Conservation (phyloP, 495 filamentous ascomycete genomes). For the Hyaloscypha hepaticicola region DNA sequence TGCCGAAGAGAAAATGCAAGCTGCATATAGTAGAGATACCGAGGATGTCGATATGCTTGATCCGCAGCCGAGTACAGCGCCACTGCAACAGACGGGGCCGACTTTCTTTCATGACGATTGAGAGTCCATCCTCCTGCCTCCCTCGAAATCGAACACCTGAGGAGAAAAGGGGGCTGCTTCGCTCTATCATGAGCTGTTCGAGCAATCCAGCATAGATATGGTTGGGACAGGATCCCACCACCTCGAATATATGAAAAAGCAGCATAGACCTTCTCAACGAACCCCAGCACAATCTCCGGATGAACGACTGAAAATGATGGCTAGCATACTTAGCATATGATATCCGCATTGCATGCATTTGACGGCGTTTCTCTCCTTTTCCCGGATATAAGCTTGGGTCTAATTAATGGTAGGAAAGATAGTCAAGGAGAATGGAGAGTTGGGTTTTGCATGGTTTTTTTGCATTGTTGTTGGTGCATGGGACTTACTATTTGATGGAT, state of each 20-base stretch:
- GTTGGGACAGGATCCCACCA: not conserved
- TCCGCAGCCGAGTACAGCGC: constrained; percentile 27
- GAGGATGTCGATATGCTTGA: constrained; percentile 31
- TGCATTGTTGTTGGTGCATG: too few relatives aligned
- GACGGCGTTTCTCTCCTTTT: not conserved
- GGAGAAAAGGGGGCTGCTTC: too few relatives aligned
- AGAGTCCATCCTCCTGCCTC: not conserved
- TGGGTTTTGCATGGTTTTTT: too few relatives aligned
- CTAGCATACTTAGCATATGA: not conserved
- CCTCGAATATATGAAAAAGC: not conserved
- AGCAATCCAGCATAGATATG: not conserved
- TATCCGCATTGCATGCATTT: constrained; percentile 3
- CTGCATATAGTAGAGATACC: constrained; percentile 3
- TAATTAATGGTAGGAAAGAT: too few relatives aligned
- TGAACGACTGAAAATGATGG: not conserved
- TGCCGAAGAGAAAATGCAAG: constrained; percentile 1
- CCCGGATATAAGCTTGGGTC: too few relatives aligned
- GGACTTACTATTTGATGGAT: too few relatives aligned
- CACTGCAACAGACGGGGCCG: constrained; percentile 23
- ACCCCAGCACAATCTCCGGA: too few relatives aligned
- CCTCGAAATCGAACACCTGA: too few relatives aligned
- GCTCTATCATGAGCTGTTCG: too few relatives aligned
- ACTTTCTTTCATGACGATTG: constrained; percentile 50
- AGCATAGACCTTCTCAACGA: not conserved
- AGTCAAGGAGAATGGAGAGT: too few relatives aligned